Evolutionary conservation across 768 basidiomycete genomes (phyloP).

Genomic region (Royoungia palumana): DNA sequence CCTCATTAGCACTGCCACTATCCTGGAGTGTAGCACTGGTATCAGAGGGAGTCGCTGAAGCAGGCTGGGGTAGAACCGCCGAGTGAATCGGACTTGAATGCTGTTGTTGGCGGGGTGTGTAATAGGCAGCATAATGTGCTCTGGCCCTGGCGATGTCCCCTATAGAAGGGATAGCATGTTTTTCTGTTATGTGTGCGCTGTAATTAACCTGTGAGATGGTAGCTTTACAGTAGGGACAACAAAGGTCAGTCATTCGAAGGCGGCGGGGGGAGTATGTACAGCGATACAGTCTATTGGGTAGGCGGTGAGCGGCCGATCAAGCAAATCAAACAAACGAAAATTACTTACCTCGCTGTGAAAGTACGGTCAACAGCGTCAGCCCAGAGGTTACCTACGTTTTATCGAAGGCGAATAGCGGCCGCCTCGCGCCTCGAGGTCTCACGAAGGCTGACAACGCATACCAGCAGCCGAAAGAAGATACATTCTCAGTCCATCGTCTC

Average conservation of each 20-base stretch:
- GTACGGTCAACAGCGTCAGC: neutral
- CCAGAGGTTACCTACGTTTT: no score
- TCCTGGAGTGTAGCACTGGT: neutral
- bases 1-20: neutral
- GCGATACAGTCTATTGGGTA: neutral
- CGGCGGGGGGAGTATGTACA: neutral
- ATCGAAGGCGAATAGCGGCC: no score
- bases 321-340: neutral
- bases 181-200: conserved; percentile 11
- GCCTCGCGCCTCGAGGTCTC: no score
- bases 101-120: neutral
- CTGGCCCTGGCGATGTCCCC: conserved; percentile 10
- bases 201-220: conserved; percentile 3
- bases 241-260: conserved; percentile 7
- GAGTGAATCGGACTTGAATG: neutral
- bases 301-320: neutral
- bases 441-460: neutral
- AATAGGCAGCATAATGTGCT: neutral
- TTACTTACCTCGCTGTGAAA: neutral
- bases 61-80: neutral
- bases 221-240: conserved; percentile 13
- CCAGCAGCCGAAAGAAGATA: conserved; percentile 1
- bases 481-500: no score
- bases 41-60: neutral
- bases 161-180: conserved; percentile 7